phyloP scores from a whole-genome alignment of 2,329 filamentous ascomycete species.

The Volutella citrinella region DNA sequence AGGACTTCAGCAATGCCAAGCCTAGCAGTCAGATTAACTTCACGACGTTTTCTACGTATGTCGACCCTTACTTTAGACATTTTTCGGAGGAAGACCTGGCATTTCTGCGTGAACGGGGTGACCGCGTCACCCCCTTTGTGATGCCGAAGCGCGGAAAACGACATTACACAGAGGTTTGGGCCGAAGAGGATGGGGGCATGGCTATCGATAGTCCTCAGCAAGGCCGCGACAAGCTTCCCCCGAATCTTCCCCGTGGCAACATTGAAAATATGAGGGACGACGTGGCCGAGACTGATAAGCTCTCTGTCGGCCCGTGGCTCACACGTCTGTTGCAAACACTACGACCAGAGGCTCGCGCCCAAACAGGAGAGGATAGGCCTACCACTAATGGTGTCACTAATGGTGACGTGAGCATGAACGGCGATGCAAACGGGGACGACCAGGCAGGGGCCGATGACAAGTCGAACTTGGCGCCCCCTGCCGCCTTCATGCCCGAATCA shows the following conservation, averaged over 20 bases:
- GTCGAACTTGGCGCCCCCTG: slow-evolving; percentile 53
- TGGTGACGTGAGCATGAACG: slow-evolving; percentile 54
- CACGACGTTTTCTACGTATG: slow-evolving; percentile 85
- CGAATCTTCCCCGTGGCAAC: slow-evolving; percentile 79
- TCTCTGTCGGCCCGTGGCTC: slow-evolving; percentile 85
- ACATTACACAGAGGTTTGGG: slow-evolving; percentile 88
- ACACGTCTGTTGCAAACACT: slow-evolving; percentile 77
- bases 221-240: slow-evolving; percentile 63
- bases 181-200: slow-evolving; percentile 84
- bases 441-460: slow-evolving; percentile 34
- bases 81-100: slow-evolving; percentile 92
- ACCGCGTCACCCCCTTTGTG: slow-evolving; percentile 78
- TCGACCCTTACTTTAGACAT: slow-evolving; percentile 86
- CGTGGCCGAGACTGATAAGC: slow-evolving; percentile 80
- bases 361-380: slow-evolving; percentile 55
- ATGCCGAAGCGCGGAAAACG: slow-evolving; percentile 82
- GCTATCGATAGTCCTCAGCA: slow-evolving; percentile 64
- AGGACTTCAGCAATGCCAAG: slow-evolving; percentile 93
- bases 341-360: slow-evolving; percentile 67
- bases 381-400: slow-evolving; percentile 50
- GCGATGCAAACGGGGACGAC: slow-evolving; percentile 41
- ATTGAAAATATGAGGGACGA: slow-evolving; percentile 87
- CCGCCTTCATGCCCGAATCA: slow-evolving; percentile 77
- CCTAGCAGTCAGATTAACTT: slow-evolving; percentile 93
- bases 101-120: slow-evolving; percentile 86